phyloP scores from a whole-genome alignment of 306 rosid genomes.

The Vigna hirtella region DNA sequence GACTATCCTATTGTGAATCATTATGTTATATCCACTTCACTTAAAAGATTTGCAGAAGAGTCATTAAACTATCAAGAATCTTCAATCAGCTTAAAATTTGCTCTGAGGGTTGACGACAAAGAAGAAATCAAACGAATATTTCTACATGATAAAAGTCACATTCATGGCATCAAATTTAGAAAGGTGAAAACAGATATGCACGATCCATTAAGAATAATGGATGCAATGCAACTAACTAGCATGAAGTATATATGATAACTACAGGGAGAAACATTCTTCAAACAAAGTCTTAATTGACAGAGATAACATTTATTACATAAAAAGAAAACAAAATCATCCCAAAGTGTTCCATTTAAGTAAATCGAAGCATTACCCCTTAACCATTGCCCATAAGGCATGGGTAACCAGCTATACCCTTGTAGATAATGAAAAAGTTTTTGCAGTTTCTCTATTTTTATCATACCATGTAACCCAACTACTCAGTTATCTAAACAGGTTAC shows the following conservation, averaged over 20 bases:
- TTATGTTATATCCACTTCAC: slow-evolving; percentile 1
- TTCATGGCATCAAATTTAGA: slow-evolving; percentile 5
- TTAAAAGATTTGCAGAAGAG: slow-evolving; percentile 28
- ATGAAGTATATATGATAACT: slow-evolving; percentile 5
- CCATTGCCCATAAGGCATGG: background rate
- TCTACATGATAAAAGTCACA: slow-evolving; percentile 12
- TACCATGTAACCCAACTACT: background rate
- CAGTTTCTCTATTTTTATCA: background rate
- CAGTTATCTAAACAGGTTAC: background rate
- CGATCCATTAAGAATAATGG: background rate
- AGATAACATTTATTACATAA: background rate
- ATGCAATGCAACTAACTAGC: background rate
- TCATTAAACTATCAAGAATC: background rate
- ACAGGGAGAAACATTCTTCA: background rate
- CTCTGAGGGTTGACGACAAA: background rate
- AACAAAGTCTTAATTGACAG: background rate
- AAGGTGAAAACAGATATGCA: background rate
- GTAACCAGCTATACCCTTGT: background rate
- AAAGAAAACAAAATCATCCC: background rate
- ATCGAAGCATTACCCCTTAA: background rate
- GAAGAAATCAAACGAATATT: slow-evolving; percentile 3
- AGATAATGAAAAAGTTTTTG: background rate
- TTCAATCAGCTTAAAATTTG: slow-evolving; percentile 21
- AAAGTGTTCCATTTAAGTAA: background rate
- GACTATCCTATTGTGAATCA: slow-evolving; percentile 3